A percentile compares a stretch with the other conserved stretches of the same genome.
Conservation (phyloP, 257 asterid species). For the Salvia miltiorrhiza region DNA sequence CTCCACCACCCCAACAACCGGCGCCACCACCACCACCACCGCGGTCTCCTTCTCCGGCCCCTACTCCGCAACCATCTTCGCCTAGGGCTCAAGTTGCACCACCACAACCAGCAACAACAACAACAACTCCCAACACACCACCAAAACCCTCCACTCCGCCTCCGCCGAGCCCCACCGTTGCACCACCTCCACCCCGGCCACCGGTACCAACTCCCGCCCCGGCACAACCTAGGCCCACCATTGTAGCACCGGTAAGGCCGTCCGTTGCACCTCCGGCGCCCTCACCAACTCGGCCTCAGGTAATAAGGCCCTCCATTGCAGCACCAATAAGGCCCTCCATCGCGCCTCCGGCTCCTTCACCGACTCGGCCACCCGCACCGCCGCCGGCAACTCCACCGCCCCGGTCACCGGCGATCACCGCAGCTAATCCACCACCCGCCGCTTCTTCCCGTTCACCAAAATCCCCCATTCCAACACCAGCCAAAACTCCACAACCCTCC, state of each 20-base stretch:
- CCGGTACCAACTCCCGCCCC: not conserved
- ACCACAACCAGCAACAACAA: not conserved
- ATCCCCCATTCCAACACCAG: not conserved
- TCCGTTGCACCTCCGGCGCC: not conserved
- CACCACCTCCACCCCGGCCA: not conserved
- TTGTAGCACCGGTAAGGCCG: not conserved
- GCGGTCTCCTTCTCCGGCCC: slow-evolving; percentile 3
- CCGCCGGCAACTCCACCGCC: not conserved
- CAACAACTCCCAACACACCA: not conserved
- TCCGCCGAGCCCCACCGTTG: not conserved
- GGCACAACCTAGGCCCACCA: not conserved
- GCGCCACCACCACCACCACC: slow-evolving; percentile 14
- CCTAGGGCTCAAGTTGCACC: slow-evolving; percentile 11
- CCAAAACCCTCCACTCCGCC: not conserved
- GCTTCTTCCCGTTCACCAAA: not conserved
- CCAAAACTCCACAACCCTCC: not conserved
- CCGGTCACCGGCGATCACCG: no score
- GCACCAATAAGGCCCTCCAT: slow-evolving; percentile 2
- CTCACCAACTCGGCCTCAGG: not conserved
- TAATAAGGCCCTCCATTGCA: not conserved
- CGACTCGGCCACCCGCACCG: not conserved
- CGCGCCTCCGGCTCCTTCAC: not conserved
- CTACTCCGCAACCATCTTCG: slow-evolving; percentile 15
- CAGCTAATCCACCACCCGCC: no score
- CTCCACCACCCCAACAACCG: slow-evolving; percentile 17